Percentiles rank a stretch among this genome's conserved stretches.
Conservation (phyloP, 169 alveolate species). For the Plasmodium cynomolgi region DNA sequence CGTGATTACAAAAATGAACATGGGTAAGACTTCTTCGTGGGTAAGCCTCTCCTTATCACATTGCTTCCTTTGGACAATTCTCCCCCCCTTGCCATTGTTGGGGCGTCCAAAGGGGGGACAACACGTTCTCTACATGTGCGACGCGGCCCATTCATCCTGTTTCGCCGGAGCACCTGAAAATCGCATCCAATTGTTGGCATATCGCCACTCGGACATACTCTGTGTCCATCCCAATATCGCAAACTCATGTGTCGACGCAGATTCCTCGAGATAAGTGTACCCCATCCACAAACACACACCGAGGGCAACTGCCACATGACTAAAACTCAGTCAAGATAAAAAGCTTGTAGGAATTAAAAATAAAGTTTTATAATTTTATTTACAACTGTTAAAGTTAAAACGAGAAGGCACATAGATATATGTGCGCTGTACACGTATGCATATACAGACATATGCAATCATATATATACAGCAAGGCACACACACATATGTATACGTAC, state of each 20-base stretch:
- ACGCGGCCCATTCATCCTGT: background rate
- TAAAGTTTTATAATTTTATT: slow-evolving; percentile 14
- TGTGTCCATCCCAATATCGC: background rate
- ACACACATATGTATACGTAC: background rate
- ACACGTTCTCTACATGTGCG: background rate
- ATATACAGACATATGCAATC: background rate
- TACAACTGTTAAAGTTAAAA: slow-evolving; percentile 9
- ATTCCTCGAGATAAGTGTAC: background rate
- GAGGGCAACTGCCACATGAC: background rate
- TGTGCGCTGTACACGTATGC: background rate
- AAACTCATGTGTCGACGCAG: background rate
- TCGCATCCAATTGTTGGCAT: background rate
- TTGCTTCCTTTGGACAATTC: background rate
- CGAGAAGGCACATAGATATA: background rate
- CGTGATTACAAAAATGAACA: background rate
- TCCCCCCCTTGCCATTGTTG: background rate
- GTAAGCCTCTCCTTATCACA: background rate
- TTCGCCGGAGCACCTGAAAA: background rate
- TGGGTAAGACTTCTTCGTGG: background rate
- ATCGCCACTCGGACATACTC: background rate
- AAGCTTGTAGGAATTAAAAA: slow-evolving; percentile 20
- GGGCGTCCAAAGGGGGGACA: background rate
- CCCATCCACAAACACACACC: background rate
- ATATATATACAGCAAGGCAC: background rate
- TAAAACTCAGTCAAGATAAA: background rate